Evolutionary conservation across 768 basidiomycete genomes (phyloP).

Genomic region (Suillus variegatus): DNA sequence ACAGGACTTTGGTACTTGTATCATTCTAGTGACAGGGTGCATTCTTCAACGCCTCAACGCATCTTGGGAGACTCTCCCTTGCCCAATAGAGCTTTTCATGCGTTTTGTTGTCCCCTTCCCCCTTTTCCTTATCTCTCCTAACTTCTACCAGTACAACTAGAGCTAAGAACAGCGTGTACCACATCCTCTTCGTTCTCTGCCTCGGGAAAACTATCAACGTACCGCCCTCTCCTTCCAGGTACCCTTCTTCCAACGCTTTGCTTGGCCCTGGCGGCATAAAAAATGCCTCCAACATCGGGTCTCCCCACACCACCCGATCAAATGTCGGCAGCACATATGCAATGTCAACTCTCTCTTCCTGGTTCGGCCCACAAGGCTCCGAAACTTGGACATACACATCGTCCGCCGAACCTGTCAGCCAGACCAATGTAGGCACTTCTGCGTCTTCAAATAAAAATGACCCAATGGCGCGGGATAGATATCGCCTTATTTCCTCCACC

Average conservation of each 20-base stretch:
- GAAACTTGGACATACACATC: constrained; percentile 54
- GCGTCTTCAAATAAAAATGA: constrained; percentile 78
- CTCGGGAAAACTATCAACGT: constrained; percentile 56
- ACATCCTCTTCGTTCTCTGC: constrained; percentile 74
- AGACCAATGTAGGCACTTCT: constrained; percentile 66
- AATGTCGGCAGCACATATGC: constrained; percentile 41
- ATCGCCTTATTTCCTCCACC: constrained; percentile 45
- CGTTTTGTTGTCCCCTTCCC: constrained; percentile 20
- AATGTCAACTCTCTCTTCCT: constrained; percentile 27
- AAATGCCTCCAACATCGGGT: constrained; percentile 70
- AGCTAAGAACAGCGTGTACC: constrained; percentile 73
- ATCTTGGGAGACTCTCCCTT: constrained; percentile 36
- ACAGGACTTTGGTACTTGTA: neutral
- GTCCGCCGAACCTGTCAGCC: constrained; percentile 60
- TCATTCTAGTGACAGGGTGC: constrained; percentile 30
- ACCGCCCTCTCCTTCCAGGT: constrained; percentile 45
- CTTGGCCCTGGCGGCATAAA: constrained; percentile 54
- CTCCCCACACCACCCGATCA: constrained; percentile 69
- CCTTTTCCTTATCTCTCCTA: constrained; percentile 17
- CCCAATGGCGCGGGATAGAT: constrained; percentile 69
- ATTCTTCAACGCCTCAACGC: constrained; percentile 47
- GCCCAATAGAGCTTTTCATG: constrained; percentile 42
- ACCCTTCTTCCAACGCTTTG: constrained; percentile 60
- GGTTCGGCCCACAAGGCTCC: constrained; percentile 7
- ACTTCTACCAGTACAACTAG: constrained; percentile 51